Conservation (phyloP, 768 basidiomycete genomes). For the Neoboletus brunneissimus region DNA sequence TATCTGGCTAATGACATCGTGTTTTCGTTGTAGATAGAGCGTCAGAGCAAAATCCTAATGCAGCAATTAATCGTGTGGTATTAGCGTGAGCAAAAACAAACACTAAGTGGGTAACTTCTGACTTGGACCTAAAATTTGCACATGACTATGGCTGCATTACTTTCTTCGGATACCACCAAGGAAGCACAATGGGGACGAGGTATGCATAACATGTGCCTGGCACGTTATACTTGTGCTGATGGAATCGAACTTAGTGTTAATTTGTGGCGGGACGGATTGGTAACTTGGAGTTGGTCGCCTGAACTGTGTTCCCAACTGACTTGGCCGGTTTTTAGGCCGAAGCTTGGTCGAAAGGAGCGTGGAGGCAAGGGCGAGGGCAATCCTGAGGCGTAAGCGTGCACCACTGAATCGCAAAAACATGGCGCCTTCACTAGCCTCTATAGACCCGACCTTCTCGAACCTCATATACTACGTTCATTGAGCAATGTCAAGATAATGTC, state of each 20-base stretch:
- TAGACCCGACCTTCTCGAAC: slow-evolving; percentile 82
- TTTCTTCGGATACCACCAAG: slow-evolving; percentile 22
- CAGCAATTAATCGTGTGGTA: slow-evolving; percentile 27
- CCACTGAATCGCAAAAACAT: background rate
- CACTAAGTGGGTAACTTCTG: slow-evolving; percentile 10
- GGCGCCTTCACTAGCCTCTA: slow-evolving; percentile 19
- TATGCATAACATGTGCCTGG: slow-evolving; percentile 16
- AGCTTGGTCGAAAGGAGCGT: slow-evolving; percentile 73
- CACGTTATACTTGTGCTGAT: slow-evolving; percentile 15
- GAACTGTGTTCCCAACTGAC: slow-evolving; percentile 6
- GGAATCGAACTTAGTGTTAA: slow-evolving; percentile 52
- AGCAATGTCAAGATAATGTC: slow-evolving; percentile 73
- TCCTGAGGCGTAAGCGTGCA: slow-evolving; percentile 32
- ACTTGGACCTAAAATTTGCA: slow-evolving; percentile 25
- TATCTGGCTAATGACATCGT: background rate
- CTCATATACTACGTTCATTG: slow-evolving; percentile 86
- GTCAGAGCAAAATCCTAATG: slow-evolving; percentile 28
- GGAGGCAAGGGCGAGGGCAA: slow-evolving; percentile 45
- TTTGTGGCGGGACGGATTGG: slow-evolving; percentile 89
- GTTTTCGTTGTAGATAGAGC: slow-evolving; percentile 30
- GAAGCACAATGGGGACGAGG: slow-evolving; percentile 47
- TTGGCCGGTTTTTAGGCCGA: slow-evolving; percentile 49
- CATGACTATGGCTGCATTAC: slow-evolving; percentile 31
- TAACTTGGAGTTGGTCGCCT: slow-evolving; percentile 27
- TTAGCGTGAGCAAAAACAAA: slow-evolving; percentile 17